Base-by-base conservation (phyloP, 176 grass and related monocot species). In the Olyra latifolia region DNA sequence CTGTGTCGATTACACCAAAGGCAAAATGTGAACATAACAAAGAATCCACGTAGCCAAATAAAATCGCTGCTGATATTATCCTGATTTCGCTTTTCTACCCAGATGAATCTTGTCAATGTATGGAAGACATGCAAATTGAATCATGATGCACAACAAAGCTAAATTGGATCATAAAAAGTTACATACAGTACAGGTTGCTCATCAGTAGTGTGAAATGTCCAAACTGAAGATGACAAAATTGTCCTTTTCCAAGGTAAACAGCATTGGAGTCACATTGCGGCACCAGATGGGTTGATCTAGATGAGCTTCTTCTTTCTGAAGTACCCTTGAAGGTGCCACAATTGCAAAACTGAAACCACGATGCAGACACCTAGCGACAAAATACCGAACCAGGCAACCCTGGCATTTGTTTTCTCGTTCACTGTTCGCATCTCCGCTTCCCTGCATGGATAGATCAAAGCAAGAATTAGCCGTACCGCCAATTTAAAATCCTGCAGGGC, bases 231-330 rank as follows among this genome's bases (percentile, higher is more conserved):
- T 35, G 44, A 54, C 30, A 83, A 84, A 63, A 85, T 6, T 70
- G 39, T 40, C 14, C 0, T 30, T 28, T 19, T 29, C 62, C 54
- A 71, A 46, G 19, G 46, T 81, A 30, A 83, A 53, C 53, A 84
- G 16, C 62, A 80, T 65, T 25, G 24, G 65, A 77, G 52, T 12
- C 62, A 74, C 6, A 14, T 6, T 53, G 47, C 78, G 69, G 66
- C 68, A 76, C 50, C 67, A 30, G 53, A 44, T 0, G 39, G 2
- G 82, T 24, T 43, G 13, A 77, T 75, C 81, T 94, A 94, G 48
- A 94, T 92, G 61, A 98, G 92, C 77, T 98, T 94, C 87, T 97
- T 97, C 78, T 98, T 98, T 47, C 77, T 71, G 77, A 98, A 98
- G 64, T 73, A 98, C 46, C 85, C 82, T 82, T 91, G 88, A 61